Base-by-base conservation (phyloP, 768 basidiomycete species). In the Gloeopeniophorella convolvens region DNA sequence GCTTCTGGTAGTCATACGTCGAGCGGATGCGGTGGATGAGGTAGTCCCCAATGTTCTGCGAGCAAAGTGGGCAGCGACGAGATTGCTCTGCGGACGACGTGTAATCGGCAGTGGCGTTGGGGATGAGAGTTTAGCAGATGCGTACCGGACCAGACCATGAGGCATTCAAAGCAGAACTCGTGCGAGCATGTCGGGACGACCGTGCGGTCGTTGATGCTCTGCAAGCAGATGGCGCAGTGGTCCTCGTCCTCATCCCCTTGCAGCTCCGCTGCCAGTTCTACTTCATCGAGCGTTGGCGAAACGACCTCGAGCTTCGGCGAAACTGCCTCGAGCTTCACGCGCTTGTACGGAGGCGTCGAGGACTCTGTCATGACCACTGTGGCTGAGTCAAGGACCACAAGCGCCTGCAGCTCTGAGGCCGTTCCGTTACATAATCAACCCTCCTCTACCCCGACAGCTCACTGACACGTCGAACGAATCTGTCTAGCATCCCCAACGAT, bases 101-200 rank as follows among this genome's bases (percentile, higher is more conserved):
- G 23, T 16, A 34, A 34, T 53, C 43, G 36, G 42, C 32, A 24
- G 49, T 28, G 40, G 45, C n/a, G 15, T 10, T 11, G 10, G 39
- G n/a, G 5, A 40, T 34, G 37, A 18, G 32, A 24, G 21, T 9
- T 33, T 3, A 43, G 36, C n/a, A 5, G 26, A 13, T 31, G 68
- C 76, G 57, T 52, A 88, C 88, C 83, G 45, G 86, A 78, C 93
- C 92, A 95, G 1, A 92, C 68, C 40, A 85, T 70, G 20, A 96
- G 73, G 64, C 93, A 97, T 48, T 89, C 87, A 57, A 95, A 95
- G 61, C 93, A 97, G 62, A 94, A 94, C 61, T 89, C 86, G 70
- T 97, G 93, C 2, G 89, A 86, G 65, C 93, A 96, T 7, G 72
- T 75, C 1, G 91, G 89, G 21, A 95, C 72, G 32, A 94, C 75